A percentile compares a stretch with the other conserved stretches of the same genome.
Conservation (phyloP, 2,329 filamentous ascomycete genomes). For the Fusarium avenaceum region DNA sequence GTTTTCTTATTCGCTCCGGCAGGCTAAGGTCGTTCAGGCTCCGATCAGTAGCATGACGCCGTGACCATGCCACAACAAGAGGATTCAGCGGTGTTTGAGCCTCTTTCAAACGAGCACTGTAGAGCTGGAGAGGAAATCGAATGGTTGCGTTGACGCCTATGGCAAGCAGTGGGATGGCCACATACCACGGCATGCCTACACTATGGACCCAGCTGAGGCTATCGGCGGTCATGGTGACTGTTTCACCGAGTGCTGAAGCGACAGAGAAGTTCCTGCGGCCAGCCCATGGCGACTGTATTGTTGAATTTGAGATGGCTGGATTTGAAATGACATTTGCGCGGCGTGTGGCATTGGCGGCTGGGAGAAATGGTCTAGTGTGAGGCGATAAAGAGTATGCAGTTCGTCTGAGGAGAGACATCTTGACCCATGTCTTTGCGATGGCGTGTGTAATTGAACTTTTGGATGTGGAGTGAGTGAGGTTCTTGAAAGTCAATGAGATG, state of each 20-base stretch:
- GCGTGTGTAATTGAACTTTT: conserved; percentile 12
- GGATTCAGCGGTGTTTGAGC: conserved; percentile 51
- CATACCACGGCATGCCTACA: conserved; percentile 65
- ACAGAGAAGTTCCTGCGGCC: conserved; percentile 53
- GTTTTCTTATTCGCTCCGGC: conserved; percentile 38
- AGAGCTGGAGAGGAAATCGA: conserved; percentile 62
- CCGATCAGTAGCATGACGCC: conserved; percentile 42
- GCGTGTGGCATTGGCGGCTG: conserved; percentile 11
- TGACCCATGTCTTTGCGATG: conserved; percentile 20
- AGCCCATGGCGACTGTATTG: conserved; percentile 18
- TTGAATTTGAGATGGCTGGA: conserved; percentile 13
- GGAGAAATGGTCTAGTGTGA: conserved; percentile 27
- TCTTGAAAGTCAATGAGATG: conserved; percentile 29
- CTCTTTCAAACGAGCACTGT: conserved; percentile 54
- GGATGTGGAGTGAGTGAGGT: conserved; percentile 13
- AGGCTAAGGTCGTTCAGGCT: conserved; percentile 16
- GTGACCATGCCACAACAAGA: conserved; percentile 52
- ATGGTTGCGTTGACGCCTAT: conserved; percentile 60
- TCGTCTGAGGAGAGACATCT: conserved; percentile 40
- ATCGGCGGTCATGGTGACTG: conserved; percentile 58
- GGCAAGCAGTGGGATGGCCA: conserved; percentile 67
- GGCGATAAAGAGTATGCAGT: conserved; percentile 26
- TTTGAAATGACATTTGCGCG: conserved; percentile 12
- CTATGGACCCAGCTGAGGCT: conserved; percentile 61
- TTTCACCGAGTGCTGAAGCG: conserved; percentile 50